These are phyloP conservation scores for Amniculicola lignicola DNA, from an alignment of 495 filamentous ascomycete species.

Conservation along the genomic window DNA sequence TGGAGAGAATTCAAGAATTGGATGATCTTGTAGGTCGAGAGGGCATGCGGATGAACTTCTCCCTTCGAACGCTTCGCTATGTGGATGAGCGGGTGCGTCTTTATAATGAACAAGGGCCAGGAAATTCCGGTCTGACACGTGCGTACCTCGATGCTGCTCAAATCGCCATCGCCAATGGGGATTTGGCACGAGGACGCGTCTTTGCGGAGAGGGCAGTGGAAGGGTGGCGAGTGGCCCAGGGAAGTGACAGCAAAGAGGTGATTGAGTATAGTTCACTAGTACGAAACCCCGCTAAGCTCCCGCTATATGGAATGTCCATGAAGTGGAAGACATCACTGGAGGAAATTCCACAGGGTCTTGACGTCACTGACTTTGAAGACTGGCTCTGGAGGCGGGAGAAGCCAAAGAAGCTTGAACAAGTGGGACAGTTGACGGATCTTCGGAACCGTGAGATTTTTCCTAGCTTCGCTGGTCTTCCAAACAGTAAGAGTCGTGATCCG, in stretches of 20 bases:
- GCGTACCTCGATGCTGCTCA: constrained; percentile 23
- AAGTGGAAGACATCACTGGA: constrained; percentile 36
- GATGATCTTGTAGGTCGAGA: constrained; percentile 17
- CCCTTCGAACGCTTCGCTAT: constrained; percentile 23
- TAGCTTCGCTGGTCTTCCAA: constrained; percentile 35
- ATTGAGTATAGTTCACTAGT: constrained; percentile 19
- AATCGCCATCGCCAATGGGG: constrained; percentile 25
- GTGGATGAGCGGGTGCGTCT: constrained; percentile 23
- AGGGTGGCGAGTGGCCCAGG: constrained; percentile 24
- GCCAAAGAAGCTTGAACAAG: constrained; percentile 22
- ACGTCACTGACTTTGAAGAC: constrained; percentile 34
- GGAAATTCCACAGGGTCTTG: constrained; percentile 35
- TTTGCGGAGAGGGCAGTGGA: constrained; percentile 24
- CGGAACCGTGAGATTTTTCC: constrained; percentile 35
- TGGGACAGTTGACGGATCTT: constrained; percentile 29
- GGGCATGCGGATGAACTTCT: constrained; percentile 18
- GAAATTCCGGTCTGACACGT: constrained; percentile 13
- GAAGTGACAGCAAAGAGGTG: constrained; percentile 29
- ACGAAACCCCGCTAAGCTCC: constrained; percentile 29
- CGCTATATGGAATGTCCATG: constrained; percentile 28
- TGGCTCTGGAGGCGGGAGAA: constrained; percentile 37
- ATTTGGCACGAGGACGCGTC: constrained; percentile 26
- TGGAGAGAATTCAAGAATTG: constrained; percentile 13
- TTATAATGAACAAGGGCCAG: constrained; percentile 23
- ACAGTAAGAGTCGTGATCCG: constrained; percentile 19